Conservation (phyloP, 2,329 filamentous ascomycete genomes). For the Alternaria arborescens region DNA sequence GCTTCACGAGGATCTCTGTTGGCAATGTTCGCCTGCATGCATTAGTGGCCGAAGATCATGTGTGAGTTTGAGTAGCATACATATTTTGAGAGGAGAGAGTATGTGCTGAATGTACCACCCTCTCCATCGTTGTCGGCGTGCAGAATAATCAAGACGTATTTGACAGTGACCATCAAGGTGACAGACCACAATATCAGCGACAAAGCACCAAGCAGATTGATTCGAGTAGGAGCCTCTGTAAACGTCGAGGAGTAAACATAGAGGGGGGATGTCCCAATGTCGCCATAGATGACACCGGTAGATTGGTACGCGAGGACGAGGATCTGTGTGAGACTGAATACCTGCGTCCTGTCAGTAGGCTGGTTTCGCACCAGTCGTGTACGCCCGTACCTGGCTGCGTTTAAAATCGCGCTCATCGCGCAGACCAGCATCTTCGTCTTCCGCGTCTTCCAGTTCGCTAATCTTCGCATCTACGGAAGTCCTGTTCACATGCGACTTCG, state of each 20-base stretch:
- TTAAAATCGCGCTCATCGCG: conserved; percentile 44
- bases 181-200: conserved; percentile 76
- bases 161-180: conserved; percentile 73
- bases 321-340: conserved; percentile 38
- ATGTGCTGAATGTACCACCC: conserved; percentile 74
- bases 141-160: conserved; percentile 73
- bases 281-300: conserved; percentile 73
- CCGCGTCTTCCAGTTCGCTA: conserved; percentile 34
- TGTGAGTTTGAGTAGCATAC: conserved; percentile 36
- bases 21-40: conserved; percentile 65
- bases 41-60: background rate
- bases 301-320: conserved; percentile 65
- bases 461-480: conserved; percentile 72
- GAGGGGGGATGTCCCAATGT: conserved; percentile 73
- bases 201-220: conserved; percentile 70
- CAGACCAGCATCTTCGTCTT: conserved; percentile 46
- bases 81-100: conserved; percentile 68
- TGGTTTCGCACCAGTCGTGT: background rate
- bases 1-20: conserved; percentile 66
- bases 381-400: conserved; percentile 35
- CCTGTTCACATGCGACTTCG: conserved; percentile 26
- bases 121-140: conserved; percentile 75
- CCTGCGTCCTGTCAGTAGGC: conserved; percentile 30
- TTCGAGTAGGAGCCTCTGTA: conserved; percentile 56
- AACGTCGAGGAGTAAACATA: conserved; percentile 78